phyloP scores from a whole-genome alignment of 2,329 filamentous ascomycete species.

The Trichoderma asperellum region DNA sequence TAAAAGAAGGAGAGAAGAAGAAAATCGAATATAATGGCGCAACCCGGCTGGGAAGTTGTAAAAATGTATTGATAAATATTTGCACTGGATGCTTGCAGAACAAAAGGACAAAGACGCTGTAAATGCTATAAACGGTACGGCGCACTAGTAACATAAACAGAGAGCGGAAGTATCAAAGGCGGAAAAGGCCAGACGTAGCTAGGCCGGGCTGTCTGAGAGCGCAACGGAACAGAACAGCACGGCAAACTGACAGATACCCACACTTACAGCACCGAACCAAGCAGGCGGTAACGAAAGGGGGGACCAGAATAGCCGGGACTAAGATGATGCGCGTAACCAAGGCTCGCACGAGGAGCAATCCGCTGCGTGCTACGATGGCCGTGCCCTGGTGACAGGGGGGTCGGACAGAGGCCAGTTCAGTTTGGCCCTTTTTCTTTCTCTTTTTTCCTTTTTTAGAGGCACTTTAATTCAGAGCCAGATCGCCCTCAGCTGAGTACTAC shows the following conservation, averaged over 20 bases:
- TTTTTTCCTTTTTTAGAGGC: neutral
- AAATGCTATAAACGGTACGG: neutral
- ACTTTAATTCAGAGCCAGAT: neutral
- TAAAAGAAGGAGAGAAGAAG: neutral
- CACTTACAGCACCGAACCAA: slow-evolving; percentile 22
- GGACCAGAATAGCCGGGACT: neutral
- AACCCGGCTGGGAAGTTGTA: neutral
- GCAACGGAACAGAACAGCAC: neutral
- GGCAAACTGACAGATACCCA: neutral
- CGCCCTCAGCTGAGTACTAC: neutral
- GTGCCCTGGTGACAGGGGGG: slow-evolving; percentile 3
- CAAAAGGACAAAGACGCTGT: neutral
- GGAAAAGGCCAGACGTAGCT: neutral
- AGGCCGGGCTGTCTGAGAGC: slow-evolving; percentile 8
- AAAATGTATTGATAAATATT: neutral
- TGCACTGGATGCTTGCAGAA: neutral
- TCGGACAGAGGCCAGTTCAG: neutral
- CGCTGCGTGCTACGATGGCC: slow-evolving; percentile 1
- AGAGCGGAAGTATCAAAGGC: neutral
- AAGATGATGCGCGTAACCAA: neutral
- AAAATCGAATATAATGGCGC: neutral
- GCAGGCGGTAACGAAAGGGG: slow-evolving; percentile 25
- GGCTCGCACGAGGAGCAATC: neutral
- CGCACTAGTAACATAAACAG: neutral
- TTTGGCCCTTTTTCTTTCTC: neutral